Percentiles rank a stretch among this genome's conserved stretches.
Conservation (phyloP, 352 stramenopile genomes). For the Sclerospora graminicola region DNA sequence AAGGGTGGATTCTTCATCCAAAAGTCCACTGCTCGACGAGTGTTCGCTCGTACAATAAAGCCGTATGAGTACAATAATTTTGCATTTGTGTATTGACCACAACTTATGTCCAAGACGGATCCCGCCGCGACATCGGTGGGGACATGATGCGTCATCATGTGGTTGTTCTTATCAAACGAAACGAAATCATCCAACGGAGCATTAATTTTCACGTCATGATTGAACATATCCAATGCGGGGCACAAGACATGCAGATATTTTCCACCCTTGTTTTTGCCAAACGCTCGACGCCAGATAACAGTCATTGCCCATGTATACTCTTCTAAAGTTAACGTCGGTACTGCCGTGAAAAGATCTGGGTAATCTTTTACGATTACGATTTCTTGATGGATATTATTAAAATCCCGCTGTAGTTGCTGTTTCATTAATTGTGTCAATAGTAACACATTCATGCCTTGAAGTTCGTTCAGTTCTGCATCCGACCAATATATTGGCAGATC, state of each 20-base stretch:
- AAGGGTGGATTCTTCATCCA: slow-evolving; percentile 54
- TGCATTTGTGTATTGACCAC: slow-evolving; percentile 66
- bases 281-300: slow-evolving; percentile 69
- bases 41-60: slow-evolving; percentile 40
- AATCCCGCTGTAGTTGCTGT: no score
- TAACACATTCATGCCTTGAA: slow-evolving; percentile 40
- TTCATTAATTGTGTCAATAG: slow-evolving; percentile 57
- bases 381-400: slow-evolving; percentile 39
- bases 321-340: slow-evolving; percentile 22
- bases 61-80: slow-evolving; percentile 77
- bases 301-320: slow-evolving; percentile 70
- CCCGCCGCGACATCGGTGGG: slow-evolving; percentile 18
- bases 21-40: slow-evolving; percentile 42
- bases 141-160: slow-evolving; percentile 36
- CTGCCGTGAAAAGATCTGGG: slow-evolving; percentile 27
- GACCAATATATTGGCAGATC: no score
- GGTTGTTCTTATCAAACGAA: slow-evolving; percentile 31
- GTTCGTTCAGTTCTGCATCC: no score
- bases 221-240: no score
- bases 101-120: slow-evolving; percentile 45
- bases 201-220: slow-evolving; percentile 36
- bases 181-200: slow-evolving; percentile 45
- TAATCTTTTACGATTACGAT: slow-evolving; percentile 39
- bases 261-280: slow-evolving; percentile 32
- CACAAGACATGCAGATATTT: slow-evolving; percentile 48